phyloP scores from a whole-genome alignment of 345 rosid genomes.

The Syzygium grande region DNA sequence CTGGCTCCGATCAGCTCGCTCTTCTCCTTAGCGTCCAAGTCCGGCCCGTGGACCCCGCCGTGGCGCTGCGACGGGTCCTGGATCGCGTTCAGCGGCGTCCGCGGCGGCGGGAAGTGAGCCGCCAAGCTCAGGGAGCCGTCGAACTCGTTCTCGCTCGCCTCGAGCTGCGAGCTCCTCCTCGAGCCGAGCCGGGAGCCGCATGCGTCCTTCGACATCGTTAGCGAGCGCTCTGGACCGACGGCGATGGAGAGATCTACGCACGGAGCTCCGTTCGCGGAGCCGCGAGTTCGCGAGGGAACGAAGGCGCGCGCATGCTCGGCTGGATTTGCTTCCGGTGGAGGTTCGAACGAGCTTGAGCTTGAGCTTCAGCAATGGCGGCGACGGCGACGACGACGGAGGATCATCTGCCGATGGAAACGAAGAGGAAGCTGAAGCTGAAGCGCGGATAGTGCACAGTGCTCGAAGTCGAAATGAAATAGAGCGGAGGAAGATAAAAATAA shows the following conservation, averaged over 20 bases:
- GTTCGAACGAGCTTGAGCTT: background rate
- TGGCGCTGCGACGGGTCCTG: slow-evolving; percentile 66
- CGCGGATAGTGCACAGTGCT: background rate
- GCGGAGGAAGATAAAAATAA: background rate
- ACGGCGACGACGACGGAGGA: background rate
- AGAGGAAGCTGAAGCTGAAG: background rate
- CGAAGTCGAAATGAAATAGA: background rate
- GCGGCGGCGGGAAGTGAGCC: slow-evolving; percentile 45
- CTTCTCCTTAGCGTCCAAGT: slow-evolving; percentile 22
- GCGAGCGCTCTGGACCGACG: background rate
- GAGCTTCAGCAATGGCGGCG: background rate
- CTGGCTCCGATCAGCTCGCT: slow-evolving; percentile 14
- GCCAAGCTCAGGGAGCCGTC: slow-evolving; percentile 19
- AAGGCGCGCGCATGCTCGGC: background rate
- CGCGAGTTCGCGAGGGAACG: background rate
- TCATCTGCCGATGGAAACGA: background rate
- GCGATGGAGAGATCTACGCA: background rate
- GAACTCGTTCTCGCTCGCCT: slow-evolving; percentile 61
- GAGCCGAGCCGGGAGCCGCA: slow-evolving; percentile 17
- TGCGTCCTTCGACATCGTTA: slow-evolving; percentile 25
- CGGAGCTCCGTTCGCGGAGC: background rate
- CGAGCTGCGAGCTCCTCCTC: slow-evolving; percentile 13
- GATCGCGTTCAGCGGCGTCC: slow-evolving; percentile 70
- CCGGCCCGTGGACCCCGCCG: slow-evolving; percentile 16
- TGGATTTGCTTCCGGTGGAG: background rate